Conservation (phyloP, 2,329 filamentous ascomycete species). For the Calonectria fujianensis region DNA sequence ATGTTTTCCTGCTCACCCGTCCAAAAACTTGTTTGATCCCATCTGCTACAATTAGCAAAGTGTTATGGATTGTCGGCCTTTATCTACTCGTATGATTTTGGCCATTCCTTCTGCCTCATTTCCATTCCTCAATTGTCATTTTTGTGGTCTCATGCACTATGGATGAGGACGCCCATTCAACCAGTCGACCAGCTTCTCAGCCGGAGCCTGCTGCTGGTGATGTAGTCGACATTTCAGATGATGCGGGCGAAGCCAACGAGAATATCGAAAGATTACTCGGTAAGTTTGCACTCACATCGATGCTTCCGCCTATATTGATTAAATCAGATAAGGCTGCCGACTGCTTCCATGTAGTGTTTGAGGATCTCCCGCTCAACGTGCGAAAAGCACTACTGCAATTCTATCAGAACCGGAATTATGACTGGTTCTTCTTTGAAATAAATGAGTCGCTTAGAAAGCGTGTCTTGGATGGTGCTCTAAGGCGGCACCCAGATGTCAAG, state of each 20-base stretch:
- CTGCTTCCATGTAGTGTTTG: conserved; percentile 38
- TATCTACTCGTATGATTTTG: background rate
- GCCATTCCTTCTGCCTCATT: background rate
- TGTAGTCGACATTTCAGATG: conserved; percentile 12
- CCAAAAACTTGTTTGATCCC: background rate
- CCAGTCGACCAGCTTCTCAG: background rate
- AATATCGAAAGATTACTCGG: background rate
- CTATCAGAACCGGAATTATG: conserved; percentile 20
- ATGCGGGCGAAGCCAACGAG: background rate
- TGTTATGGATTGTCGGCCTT: background rate
- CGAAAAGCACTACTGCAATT: conserved; percentile 42
- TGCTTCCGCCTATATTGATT: background rate
- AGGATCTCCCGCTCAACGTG: conserved; percentile 43
- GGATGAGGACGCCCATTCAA: conserved; percentile 7
- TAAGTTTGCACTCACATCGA: background rate
- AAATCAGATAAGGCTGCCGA: conserved; percentile 41
- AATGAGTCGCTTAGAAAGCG: conserved; percentile 37
- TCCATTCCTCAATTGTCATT: background rate
- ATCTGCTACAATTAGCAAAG: background rate
- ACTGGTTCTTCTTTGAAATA: conserved; percentile 41
- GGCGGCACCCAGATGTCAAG: conserved; percentile 39
- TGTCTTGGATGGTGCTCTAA: conserved; percentile 50
- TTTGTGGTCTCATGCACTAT: conserved; percentile 39
- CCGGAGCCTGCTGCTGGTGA: background rate
- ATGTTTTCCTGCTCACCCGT: background rate